A percentile compares a stretch with the other conserved stretches of the same genome.
Conservation (phyloP, 345 rosid genomes). For the Balakata baccata region DNA sequence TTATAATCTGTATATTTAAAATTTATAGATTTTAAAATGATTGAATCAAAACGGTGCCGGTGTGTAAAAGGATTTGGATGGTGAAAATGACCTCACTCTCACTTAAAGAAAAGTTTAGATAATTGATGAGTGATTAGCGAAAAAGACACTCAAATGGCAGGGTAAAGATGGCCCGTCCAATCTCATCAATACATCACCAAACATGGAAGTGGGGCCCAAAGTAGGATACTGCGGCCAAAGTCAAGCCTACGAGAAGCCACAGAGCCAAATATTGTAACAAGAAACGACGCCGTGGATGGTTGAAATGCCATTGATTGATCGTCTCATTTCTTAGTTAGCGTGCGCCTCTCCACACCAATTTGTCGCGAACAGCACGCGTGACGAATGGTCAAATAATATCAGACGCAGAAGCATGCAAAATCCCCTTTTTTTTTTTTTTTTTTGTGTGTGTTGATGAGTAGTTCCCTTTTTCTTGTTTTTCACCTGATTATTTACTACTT, state of each 20-base stretch:
- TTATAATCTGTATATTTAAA: no score
- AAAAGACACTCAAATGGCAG: not conserved
- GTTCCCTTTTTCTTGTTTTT: no score
- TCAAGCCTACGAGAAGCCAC: not conserved
- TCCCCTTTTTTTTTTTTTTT: no score
- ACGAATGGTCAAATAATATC: slow-evolving; percentile 46
- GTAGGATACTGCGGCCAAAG: no score
- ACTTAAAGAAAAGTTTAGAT: not conserved
- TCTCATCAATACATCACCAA: not conserved
- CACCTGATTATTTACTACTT: no score
- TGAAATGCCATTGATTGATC: not conserved
- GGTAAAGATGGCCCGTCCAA: no score
- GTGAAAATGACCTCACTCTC: not conserved
- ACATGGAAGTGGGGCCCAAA: not conserved
- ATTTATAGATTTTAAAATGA: no score
- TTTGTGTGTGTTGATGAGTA: no score
- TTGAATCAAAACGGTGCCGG: no score
- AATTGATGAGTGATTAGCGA: not conserved
- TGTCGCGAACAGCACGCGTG: slow-evolving; percentile 74
- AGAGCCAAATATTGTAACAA: slow-evolving; percentile 1
- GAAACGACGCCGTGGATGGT: slow-evolving; percentile 35
- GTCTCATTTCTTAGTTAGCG: slow-evolving; percentile 17
- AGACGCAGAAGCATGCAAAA: slow-evolving; percentile 36
- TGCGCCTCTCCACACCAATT: slow-evolving; percentile 29
- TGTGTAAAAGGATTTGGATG: not conserved